These are phyloP conservation scores for Gaultheria prostrata DNA, from an alignment of 148 eudicot genomes.

Conservation along the genomic window DNA sequence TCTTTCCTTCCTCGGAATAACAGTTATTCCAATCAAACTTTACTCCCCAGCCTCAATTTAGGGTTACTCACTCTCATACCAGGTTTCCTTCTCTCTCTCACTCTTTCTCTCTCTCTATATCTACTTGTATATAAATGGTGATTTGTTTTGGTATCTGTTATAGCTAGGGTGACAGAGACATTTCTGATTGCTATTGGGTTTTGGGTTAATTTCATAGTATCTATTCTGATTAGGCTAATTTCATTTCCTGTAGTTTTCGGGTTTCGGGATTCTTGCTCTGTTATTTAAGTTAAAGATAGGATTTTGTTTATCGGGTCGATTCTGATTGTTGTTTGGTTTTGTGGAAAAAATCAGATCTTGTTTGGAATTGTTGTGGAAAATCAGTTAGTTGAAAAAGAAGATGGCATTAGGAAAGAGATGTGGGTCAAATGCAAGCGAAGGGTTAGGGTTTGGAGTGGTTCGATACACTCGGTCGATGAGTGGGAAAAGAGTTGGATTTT, in stretches of 20 bases:
- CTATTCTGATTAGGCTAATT: background rate
- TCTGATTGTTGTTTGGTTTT: slow-evolving; percentile 2
- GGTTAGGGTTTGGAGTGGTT: slow-evolving; percentile 31
- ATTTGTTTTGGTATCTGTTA: background rate
- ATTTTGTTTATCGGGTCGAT: background rate
- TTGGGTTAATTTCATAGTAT: background rate
- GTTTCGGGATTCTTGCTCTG: background rate
- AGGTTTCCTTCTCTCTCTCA: background rate
- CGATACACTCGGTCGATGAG: slow-evolving; percentile 34
- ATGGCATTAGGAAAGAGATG: slow-evolving; percentile 52
- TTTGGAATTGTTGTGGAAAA: background rate
- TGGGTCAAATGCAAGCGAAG: slow-evolving; percentile 19
- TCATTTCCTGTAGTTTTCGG: background rate
- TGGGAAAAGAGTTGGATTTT: slow-evolving; percentile 54
- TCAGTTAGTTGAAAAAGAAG: slow-evolving; percentile 12
- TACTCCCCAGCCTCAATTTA: slow-evolving; percentile 19
- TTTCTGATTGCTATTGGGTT: background rate
- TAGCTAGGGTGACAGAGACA: background rate
- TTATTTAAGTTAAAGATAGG: background rate
- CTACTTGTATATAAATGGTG: background rate
- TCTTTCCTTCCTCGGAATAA: slow-evolving; percentile 16
- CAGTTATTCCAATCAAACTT: slow-evolving; percentile 23
- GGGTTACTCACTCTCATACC: slow-evolving; percentile 3
- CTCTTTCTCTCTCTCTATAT: background rate
- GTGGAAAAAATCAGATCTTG: slow-evolving; percentile 26